phyloP scores from a whole-genome alignment of 768 basidiomycete genomes.

The Porphyrellus cyaneotinctus region DNA sequence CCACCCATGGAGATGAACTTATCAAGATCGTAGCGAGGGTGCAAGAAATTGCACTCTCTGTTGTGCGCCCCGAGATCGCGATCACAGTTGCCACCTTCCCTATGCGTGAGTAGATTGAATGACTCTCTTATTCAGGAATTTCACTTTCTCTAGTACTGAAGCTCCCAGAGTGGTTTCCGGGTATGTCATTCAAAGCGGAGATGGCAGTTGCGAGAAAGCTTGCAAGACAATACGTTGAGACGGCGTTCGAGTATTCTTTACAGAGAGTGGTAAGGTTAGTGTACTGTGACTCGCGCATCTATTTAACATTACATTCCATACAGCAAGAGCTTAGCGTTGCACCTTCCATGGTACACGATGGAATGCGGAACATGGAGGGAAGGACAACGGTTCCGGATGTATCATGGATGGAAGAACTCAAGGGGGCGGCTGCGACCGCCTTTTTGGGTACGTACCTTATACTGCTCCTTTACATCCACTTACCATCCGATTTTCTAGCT shows the following conservation, averaged over 20 bases:
- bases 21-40: background rate
- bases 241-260: constrained; percentile 5
- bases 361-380: background rate
- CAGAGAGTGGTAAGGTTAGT: background rate
- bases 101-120: background rate
- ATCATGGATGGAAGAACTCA: background rate
- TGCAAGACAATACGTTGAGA: background rate
- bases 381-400: background rate
- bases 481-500: background rate
- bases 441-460: background rate
- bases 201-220: constrained; percentile 1
- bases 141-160: constrained; percentile 3
- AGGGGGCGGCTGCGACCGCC: background rate
- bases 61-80: constrained; percentile 7
- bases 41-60: background rate
- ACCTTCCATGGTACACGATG: background rate
- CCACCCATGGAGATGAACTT: constrained; percentile 3
- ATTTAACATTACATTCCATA: background rate
- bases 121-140: background rate
- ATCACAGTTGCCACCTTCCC: constrained; percentile 4
- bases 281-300: background rate
- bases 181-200: background rate
- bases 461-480: background rate
- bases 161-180: constrained; percentile 15
- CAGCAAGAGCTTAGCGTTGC: background rate